Evolutionary conservation across 805 yeast genomes (phyloP).

Genomic region (Saturnispora saitoi): DNA sequence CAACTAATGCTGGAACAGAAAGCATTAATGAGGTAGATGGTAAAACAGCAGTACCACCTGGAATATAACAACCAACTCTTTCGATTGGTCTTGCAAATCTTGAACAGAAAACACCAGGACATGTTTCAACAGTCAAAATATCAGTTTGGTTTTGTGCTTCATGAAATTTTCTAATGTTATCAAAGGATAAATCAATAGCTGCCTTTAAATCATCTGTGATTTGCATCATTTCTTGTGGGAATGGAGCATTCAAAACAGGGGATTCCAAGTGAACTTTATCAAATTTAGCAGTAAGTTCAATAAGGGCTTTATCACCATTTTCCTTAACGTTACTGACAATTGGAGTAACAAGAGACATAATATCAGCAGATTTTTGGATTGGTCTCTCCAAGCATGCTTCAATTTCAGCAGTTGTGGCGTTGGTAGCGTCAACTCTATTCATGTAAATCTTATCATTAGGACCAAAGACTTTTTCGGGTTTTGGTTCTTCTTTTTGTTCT

Average conservation of each 20-base stretch:
- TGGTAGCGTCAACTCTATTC: slow-evolving; percentile 38
- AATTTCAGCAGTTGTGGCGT: slow-evolving; percentile 38
- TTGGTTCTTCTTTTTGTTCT: slow-evolving; percentile 11
- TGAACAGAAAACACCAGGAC: slow-evolving; percentile 89
- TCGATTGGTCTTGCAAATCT: slow-evolving; percentile 94
- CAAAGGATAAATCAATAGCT: slow-evolving; percentile 85
- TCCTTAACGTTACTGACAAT: slow-evolving; percentile 69
- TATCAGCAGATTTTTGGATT: slow-evolving; percentile 87
- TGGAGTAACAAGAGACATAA: slow-evolving; percentile 87
- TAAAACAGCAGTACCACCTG: slow-evolving; percentile 97
- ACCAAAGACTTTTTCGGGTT: slow-evolving; percentile 23
- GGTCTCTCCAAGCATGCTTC: slow-evolving; percentile 75
- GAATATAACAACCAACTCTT: slow-evolving; percentile 90
- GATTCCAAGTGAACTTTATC: slow-evolving; percentile 68
- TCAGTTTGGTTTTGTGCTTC: slow-evolving; percentile 78
- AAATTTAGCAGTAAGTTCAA: slow-evolving; percentile 86
- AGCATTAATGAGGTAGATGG: slow-evolving; percentile 98
- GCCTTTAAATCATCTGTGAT: slow-evolving; percentile 64
- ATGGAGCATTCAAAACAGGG: slow-evolving; percentile 84
- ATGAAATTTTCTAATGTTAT: slow-evolving; percentile 86
- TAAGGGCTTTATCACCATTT: slow-evolving; percentile 77
- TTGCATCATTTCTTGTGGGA: slow-evolving; percentile 66
- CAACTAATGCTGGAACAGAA: slow-evolving; percentile 97
- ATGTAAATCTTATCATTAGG: slow-evolving; percentile 38
- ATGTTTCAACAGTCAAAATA: slow-evolving; percentile 76